Conservation (phyloP, 768 basidiomycete genomes). For the Podaxis sp. region DNA sequence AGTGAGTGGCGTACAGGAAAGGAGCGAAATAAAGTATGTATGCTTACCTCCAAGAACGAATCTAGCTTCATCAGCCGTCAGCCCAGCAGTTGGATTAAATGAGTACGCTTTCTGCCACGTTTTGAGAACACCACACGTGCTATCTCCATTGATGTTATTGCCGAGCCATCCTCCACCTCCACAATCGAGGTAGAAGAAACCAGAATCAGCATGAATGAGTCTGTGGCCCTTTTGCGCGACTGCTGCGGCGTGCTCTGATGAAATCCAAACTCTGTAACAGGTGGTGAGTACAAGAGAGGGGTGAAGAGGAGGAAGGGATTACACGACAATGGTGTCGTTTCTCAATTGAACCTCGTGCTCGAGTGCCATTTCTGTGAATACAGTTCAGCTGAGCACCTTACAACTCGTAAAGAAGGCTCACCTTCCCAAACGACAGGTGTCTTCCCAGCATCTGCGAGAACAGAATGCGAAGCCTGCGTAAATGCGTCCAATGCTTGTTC, state of each 20-base stretch:
- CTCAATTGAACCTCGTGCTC: slow-evolving; percentile 45
- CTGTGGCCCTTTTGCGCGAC: slow-evolving; percentile 61
- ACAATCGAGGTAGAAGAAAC: slow-evolving; percentile 83
- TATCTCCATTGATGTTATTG: slow-evolving; percentile 42
- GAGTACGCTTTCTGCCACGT: slow-evolving; percentile 66
- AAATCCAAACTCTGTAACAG: slow-evolving; percentile 63
- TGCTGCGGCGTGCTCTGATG: slow-evolving; percentile 53
- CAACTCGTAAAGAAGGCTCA: slow-evolving; percentile 19
- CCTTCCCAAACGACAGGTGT: slow-evolving; percentile 84
- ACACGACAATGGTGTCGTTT: slow-evolving; percentile 60
- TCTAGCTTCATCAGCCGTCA: slow-evolving; percentile 42
- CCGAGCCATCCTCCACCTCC: slow-evolving; percentile 75
- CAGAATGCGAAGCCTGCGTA: slow-evolving; percentile 54
- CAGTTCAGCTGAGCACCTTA: slow-evolving; percentile 13
- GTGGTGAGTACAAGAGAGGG: not conserved
- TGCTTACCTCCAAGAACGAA: slow-evolving; percentile 67
- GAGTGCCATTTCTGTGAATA: slow-evolving; percentile 62
- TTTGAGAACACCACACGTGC: slow-evolving; percentile 81
- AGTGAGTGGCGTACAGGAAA: not conserved
- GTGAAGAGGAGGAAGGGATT: slow-evolving; percentile 17
- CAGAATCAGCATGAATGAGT: slow-evolving; percentile 66
- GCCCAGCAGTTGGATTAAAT: slow-evolving; percentile 53
- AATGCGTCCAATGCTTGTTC: slow-evolving; percentile 65
- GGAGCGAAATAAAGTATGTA: not conserved
- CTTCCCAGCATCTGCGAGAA: slow-evolving; percentile 57